phyloP scores from a whole-genome alignment of 192 early-diverging fungal genomes.

The Coemansia sp. region DNA sequence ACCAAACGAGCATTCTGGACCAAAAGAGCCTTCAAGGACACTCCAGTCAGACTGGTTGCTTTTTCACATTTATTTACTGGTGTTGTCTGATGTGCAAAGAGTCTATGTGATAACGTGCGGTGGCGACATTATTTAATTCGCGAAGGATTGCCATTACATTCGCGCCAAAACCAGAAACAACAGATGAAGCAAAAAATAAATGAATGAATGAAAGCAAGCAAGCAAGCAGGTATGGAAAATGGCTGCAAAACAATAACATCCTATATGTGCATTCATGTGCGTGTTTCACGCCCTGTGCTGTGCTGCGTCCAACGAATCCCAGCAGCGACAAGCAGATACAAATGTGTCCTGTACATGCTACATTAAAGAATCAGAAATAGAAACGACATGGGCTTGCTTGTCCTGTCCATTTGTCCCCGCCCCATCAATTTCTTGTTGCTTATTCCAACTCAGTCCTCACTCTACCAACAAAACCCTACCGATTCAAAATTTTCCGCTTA shows the following conservation, averaged over 20 bases:
- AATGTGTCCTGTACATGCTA: background rate
- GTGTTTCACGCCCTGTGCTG: background rate
- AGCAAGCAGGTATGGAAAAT: no score
- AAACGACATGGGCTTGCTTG: no score
- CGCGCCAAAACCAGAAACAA: background rate
- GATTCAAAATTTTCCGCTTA: background rate
- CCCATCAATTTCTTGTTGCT: background rate
- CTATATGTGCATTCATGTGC: background rate
- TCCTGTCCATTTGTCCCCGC: no score
- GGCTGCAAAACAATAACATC: background rate
- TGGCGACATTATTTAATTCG: constrained; percentile 1
- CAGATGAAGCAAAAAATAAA: background rate
- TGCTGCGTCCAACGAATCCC: background rate
- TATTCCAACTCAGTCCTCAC: background rate
- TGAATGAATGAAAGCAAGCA: no score
- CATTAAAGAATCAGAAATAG: background rate
- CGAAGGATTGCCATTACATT: background rate
- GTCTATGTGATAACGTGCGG: background rate
- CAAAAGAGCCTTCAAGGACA: no score
- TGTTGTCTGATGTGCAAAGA: background rate
- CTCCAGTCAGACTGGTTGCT: no score
- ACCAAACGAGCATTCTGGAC: background rate
- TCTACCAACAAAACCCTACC: background rate
- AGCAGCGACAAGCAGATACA: background rate
- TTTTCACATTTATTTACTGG: no score